Conservation (phyloP, 1,139 yeast genomes). For the Taphrina confusa region DNA sequence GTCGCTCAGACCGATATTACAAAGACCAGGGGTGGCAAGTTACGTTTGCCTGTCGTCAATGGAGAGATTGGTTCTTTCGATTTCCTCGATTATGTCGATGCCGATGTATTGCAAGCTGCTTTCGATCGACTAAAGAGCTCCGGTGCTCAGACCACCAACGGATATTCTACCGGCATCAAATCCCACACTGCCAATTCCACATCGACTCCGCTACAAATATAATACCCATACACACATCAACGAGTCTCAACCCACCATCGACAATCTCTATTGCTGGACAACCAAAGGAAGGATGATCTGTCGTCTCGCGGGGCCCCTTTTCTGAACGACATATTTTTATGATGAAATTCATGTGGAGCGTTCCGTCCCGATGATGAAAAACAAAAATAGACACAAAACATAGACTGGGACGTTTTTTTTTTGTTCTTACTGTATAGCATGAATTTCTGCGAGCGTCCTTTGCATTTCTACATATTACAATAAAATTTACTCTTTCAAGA, state of each 20-base stretch:
- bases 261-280: too few relatives aligned
- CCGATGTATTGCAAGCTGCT: constrained; percentile 16
- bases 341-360: not conserved
- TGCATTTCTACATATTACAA: not conserved
- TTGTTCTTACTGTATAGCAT: not conserved
- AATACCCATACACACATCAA: too few relatives aligned
- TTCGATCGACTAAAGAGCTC: constrained; percentile 21
- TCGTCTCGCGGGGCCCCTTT: too few relatives aligned
- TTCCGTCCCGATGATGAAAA: not conserved
- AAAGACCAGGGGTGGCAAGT: constrained; percentile 30
- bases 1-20: constrained; percentile 25
- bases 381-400: not conserved
- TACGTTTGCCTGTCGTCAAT: constrained; percentile 28
- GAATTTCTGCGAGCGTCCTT: not conserved
- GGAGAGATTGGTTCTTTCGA: constrained; percentile 26
- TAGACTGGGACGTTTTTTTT: not conserved
- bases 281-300: too few relatives aligned
- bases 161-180: constrained; percentile 11
- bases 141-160: constrained; percentile 11
- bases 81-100: constrained; percentile 24
- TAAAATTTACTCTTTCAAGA: not conserved
- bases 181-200: constrained; percentile 5
- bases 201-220: too few relatives aligned
- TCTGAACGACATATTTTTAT: not conserved
- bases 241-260: too few relatives aligned